Evolutionary conservation across 768 basidiomycete species (phyloP).

Genomic region (Fomitopsis serialis): DNA sequence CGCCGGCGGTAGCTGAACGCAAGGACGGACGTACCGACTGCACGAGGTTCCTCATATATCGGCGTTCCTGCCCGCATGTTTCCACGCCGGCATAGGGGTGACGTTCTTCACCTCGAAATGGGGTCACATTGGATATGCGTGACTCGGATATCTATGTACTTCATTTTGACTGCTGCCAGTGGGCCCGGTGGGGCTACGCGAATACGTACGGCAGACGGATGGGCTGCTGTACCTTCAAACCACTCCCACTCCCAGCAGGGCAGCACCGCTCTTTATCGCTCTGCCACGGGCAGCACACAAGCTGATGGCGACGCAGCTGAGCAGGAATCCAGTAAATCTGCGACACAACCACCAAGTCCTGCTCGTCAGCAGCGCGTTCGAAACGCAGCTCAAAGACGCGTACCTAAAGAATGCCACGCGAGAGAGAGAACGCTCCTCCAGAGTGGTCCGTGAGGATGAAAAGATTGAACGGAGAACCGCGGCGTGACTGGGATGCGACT

Average conservation of each 20-base stretch:
- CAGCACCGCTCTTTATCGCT: constrained; percentile 60
- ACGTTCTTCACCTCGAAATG: background rate
- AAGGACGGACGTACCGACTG: background rate
- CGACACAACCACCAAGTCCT: background rate
- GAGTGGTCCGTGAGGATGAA: constrained; percentile 74
- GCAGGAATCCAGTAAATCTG: constrained; percentile 77
- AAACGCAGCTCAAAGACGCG: background rate
- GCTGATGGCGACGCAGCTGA: constrained; percentile 80
- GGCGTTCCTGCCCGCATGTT: background rate
- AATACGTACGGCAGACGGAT: background rate
- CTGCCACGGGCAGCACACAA: constrained; percentile 66
- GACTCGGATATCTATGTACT: too few relatives aligned
- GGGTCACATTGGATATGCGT: background rate
- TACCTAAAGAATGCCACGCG: constrained; percentile 85
- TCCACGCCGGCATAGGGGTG: background rate
- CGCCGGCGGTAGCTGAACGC: background rate
- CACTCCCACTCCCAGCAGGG: constrained; percentile 58
- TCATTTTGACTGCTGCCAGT: too few relatives aligned
- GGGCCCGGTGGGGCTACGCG: background rate
- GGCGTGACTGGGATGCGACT: constrained; percentile 81
- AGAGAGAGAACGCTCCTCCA: constrained; percentile 81
- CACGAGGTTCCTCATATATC: background rate
- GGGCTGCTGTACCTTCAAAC: constrained; percentile 10
- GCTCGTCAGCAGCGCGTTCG: background rate
- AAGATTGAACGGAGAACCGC: constrained; percentile 80